Evolutionary conservation across 2,329 filamentous ascomycete species (phyloP).

Genomic region (Stenocarpella maydis): DNA sequence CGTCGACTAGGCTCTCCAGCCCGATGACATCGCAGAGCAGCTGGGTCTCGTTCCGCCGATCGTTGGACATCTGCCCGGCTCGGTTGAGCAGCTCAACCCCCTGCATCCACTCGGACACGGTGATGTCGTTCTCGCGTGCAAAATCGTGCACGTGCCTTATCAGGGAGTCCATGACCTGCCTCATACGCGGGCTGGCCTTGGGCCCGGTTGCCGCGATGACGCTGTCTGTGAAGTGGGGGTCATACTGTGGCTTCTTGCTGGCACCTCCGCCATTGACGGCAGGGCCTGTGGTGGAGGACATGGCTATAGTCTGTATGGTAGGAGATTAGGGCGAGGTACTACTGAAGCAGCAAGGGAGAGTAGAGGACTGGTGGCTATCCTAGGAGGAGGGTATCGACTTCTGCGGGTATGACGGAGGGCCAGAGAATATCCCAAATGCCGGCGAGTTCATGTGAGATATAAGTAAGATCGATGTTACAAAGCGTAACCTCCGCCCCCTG

Average conservation of each 20-base stretch:
- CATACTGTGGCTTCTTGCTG: constrained; percentile 58
- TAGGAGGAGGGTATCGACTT: neutral
- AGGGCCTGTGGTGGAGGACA: constrained; percentile 37
- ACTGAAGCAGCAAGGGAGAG: too few relatives aligned
- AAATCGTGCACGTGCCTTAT: constrained; percentile 84
- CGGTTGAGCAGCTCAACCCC: constrained; percentile 68
- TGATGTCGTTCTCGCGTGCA: constrained; percentile 80
- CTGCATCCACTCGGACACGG: constrained; percentile 80
- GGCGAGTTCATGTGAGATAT: neutral
- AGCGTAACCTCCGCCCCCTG: neutral
- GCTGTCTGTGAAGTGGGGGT: constrained; percentile 77
- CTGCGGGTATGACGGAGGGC: neutral
- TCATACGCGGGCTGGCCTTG: constrained; percentile 72
- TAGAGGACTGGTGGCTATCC: neutral
- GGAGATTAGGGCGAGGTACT: neutral
- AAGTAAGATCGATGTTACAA: neutral
- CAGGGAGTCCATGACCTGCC: constrained; percentile 71
- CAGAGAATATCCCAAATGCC: neutral
- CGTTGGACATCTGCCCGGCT: constrained; percentile 73
- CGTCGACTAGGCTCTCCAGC: constrained; percentile 79
- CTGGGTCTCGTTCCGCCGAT: constrained; percentile 77
- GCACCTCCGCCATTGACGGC: constrained; percentile 41
- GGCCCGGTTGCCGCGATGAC: constrained; percentile 80
- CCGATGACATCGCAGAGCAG: constrained; percentile 78
- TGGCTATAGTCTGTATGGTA: neutral